These are phyloP conservation scores for Lactarius quietus DNA, from an alignment of 768 basidiomycete species.

Conservation along the genomic window DNA sequence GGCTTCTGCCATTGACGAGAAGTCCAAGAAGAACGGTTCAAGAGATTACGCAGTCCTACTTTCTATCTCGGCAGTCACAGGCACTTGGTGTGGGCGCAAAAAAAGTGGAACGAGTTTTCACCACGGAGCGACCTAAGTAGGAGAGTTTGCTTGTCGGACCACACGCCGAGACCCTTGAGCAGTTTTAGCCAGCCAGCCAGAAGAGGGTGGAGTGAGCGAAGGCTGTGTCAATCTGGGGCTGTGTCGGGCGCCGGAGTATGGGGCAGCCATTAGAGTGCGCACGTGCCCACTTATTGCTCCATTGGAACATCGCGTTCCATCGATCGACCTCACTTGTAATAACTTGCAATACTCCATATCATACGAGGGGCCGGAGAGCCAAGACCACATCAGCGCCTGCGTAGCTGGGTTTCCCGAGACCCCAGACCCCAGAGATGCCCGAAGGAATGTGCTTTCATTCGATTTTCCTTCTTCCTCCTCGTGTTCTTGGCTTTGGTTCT, in stretches of 20 bases:
- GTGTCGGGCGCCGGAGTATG: not conserved
- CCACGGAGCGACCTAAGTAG: not conserved
- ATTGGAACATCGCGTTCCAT: not conserved
- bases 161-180: not conserved
- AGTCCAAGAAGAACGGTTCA: not conserved
- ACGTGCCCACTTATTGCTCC: not conserved
- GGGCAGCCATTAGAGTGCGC: not conserved
- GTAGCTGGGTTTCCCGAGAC: not conserved
- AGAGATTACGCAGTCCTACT: not conserved
- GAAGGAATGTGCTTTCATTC: not conserved
- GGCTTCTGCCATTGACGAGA: slow-evolving; percentile 14
- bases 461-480: not conserved
- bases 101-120: not conserved
- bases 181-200: slow-evolving; percentile 1
- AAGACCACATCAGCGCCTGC: not conserved
- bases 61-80: not conserved
- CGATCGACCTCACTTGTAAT: not conserved
- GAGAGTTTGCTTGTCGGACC: not conserved
- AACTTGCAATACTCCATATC: not conserved
- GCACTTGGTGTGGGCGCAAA: not conserved
- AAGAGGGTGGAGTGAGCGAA: not conserved
- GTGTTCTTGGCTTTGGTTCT: not conserved
- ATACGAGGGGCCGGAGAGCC: not conserved
- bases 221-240: not conserved
- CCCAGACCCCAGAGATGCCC: not conserved